Evolutionary conservation across 2,329 filamentous ascomycete species (phyloP), one percentile per base, ranked within the genome.

Genomic region (Fusarium chaquense): DNA sequence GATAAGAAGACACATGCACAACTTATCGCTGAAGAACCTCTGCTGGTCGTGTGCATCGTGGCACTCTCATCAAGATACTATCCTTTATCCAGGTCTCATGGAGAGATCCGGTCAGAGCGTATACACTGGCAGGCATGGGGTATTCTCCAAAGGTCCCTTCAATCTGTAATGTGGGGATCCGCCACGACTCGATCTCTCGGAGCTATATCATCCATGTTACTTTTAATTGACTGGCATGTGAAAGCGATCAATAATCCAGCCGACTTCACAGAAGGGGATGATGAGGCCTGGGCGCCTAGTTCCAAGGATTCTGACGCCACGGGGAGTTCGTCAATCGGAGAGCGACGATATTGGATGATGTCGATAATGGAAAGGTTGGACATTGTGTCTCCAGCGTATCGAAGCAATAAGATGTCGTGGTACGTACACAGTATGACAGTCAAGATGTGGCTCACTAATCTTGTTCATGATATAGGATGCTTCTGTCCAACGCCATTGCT

Each of bases 371-470:
- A 68, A 18, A 70, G 59, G 47, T n/a, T 65, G 1, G 59, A 70
- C 2, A 70, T 70, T 4, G 65, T 70, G 11, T 58, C 67, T 4
- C 67, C 67, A 0, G 67, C 67, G 20, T 68, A 68, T 40, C 65
- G 61, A 3, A 70, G 67, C 8, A 70, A 70, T 22, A 70, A 68
- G 13, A 70, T 70, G 65, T 68, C 67, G 28, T 70, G 61, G 66
- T 65, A 44, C 28, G 56, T 33, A 15, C 3, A 33, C 12, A 13
- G 12, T 15, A 15, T 33, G 32, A 6, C 12, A 13, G 4, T 33
- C 12, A 6, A 33, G 32, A 33, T 15, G 32, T 33, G 32, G 13
- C 11, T 10, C 11, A 6, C 32, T 33, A 6, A 33, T 33, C 2
- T 2, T 15, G 9, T 15, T 33, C 13, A 20, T 2, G n/a, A 6